These are phyloP conservation scores for Leucocoprinus sp. DNA, from an alignment of 768 basidiomycete species.

Conservation along the genomic window DNA sequence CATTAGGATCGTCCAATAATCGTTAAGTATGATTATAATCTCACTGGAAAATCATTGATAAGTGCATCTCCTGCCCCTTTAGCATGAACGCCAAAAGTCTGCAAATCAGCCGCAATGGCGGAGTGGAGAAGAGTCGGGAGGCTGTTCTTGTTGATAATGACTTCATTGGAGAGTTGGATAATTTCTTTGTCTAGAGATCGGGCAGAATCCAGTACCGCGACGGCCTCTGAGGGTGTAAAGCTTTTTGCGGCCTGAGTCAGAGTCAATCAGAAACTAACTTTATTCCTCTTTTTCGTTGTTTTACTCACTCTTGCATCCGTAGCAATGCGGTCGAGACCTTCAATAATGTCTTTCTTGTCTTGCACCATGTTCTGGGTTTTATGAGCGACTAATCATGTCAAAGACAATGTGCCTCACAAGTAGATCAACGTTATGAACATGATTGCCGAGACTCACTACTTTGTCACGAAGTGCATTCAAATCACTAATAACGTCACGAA, in stretches of 20 bases:
- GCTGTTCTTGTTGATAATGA: neutral
- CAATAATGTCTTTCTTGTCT: neutral
- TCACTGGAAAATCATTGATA: slow-evolving; percentile 1
- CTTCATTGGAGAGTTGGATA: neutral
- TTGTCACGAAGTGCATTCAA: neutral
- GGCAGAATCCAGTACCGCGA: neutral
- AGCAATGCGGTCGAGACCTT: neutral
- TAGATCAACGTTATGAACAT: neutral
- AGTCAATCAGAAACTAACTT: too few relatives aligned
- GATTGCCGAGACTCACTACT: neutral
- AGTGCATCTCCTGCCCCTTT: slow-evolving; percentile 1
- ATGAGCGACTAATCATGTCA: neutral
- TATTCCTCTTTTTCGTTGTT: neutral
- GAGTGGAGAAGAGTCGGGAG: neutral
- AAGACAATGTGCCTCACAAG: neutral
- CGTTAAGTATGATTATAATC: neutral
- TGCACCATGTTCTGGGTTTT: neutral
- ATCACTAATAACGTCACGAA: neutral
- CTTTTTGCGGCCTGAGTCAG: neutral
- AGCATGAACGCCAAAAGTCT: neutral
- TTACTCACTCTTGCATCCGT: neutral
- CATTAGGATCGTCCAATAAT: neutral
- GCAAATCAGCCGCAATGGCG: neutral
- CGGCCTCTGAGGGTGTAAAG: neutral
- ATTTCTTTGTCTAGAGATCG: neutral